A percentile compares a stretch with the other conserved stretches of the same genome.
Evolutionary conservation across 163 green algal species (phyloP).

Genomic region (Scenedesmus sp.): DNA sequence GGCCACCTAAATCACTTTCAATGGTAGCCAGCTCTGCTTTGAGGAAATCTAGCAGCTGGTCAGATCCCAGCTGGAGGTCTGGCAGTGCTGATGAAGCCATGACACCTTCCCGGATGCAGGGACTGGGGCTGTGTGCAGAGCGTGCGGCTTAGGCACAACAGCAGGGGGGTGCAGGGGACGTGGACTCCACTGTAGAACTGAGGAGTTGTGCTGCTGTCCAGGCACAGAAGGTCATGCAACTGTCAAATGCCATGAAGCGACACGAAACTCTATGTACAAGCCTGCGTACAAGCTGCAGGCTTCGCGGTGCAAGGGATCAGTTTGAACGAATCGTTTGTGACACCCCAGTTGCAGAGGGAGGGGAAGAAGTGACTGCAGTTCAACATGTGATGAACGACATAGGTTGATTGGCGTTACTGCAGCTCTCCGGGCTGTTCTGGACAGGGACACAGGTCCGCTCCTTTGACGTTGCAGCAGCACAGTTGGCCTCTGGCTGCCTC

Average conservation of each 20-base stretch:
- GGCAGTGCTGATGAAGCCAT: background rate
- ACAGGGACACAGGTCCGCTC: background rate
- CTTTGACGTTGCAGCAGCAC: background rate
- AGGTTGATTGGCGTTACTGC: background rate
- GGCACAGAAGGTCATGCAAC: background rate
- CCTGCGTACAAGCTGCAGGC: no score
- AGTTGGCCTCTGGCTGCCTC: background rate
- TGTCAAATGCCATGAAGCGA: background rate
- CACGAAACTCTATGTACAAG: no score
- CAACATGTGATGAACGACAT: background rate
- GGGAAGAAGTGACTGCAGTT: no score
- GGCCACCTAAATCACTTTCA: background rate
- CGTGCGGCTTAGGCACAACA: background rate
- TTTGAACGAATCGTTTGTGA: background rate
- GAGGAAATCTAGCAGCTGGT: slow-evolving; percentile 21
- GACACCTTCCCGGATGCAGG: no score
- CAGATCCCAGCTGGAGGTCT: slow-evolving; percentile 16
- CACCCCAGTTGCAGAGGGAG: background rate
- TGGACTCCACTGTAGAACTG: background rate
- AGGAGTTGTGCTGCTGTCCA: background rate
- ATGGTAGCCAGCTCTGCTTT: slow-evolving; percentile 6
- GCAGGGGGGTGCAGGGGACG: background rate
- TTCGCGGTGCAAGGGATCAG: background rate
- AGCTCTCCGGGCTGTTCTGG: background rate
- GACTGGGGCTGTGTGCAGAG: background rate